Evolutionary conservation across 495 filamentous ascomycete genomes (phyloP).

Genomic region (Neurospora sp.): DNA sequence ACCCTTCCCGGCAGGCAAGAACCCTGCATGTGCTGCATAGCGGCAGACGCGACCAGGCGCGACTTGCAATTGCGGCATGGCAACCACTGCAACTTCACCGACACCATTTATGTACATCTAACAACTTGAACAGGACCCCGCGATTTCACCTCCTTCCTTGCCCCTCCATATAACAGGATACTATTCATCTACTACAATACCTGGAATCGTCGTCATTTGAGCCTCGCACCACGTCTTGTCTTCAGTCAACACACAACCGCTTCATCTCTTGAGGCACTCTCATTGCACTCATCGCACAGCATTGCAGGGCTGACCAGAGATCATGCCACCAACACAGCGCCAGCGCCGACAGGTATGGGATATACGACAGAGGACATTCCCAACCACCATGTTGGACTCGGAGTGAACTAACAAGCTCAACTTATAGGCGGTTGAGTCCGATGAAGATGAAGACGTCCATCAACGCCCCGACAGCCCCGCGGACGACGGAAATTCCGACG

Average conservation of each 20-base stretch:
- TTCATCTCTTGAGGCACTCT: background rate
- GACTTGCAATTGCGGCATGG: background rate
- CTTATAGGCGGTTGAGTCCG: constrained; percentile 6
- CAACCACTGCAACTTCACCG: background rate
- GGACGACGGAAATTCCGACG: constrained; percentile 24
- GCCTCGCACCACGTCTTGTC: background rate
- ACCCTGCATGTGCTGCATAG: constrained; percentile 1
- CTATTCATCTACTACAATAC: background rate
- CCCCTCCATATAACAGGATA: background rate
- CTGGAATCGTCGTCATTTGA: background rate
- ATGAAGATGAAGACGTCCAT: constrained; percentile 16
- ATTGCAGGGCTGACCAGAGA: background rate
- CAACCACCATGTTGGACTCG: background rate
- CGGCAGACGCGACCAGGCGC: constrained; percentile 6
- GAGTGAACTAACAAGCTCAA: background rate
- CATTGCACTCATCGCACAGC: background rate
- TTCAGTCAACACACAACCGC: background rate
- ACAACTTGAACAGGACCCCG: background rate
- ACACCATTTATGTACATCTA: background rate
- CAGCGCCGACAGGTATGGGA: background rate
- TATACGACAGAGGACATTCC: background rate
- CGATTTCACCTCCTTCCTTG: background rate
- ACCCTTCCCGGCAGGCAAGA: constrained; percentile 11
- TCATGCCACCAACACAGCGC: constrained; percentile 6
- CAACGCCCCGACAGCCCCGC: constrained; percentile 4